Evolutionary conservation across 2,329 filamentous ascomycete genomes (phyloP), one percentile per base, ranked within the genome.

Genomic region (Microcyclosporella mali): DNA sequence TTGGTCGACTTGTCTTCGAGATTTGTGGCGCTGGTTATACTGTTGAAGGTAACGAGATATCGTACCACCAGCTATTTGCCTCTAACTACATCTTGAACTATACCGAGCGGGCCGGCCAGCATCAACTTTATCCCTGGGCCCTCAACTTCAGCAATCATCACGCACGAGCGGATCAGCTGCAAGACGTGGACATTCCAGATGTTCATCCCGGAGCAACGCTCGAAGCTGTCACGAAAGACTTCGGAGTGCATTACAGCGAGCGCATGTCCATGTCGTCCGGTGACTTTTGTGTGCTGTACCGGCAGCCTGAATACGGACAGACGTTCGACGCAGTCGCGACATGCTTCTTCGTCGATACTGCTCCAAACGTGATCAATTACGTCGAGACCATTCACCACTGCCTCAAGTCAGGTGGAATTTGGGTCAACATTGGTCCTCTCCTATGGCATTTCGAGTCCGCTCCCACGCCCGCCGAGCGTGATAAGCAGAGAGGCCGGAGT

Each of bases 341-440:
- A 2, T 85, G 95, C 9, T 98, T 97, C 69, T 98, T 98, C 70
- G 83, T 98, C 45, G 94, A 98, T 63, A 98, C 92, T 1, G 92
- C 92, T 2, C 89, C 90, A 1, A 97, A 98, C 62, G 64, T 95
- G 25, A 84, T 97, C 41, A 79, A 84, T 2, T 98, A 98, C 61
- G 78, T 98, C 27, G 82, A 94, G 60, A 82, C 88, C 1, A 85
- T 97, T 41, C 71, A 70, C 32, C 78, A 85, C 59, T 94, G 89
- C 58, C 74, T 98, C 37, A 80, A 77, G 53, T 72, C 79, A 0
- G 85, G 84, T 18, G 92, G 92, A 0, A 58, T 94, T 3, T 85
- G 94, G 71, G 77, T 95, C 59, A 98, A 98, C 59, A 71, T 94
- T 17, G 92, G 92, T 0, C 92, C 92, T 1, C 67, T 98, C 41